Conservation (phyloP, 2,329 filamentous ascomycete species). For the Neopestalotiopsis sp. region DNA sequence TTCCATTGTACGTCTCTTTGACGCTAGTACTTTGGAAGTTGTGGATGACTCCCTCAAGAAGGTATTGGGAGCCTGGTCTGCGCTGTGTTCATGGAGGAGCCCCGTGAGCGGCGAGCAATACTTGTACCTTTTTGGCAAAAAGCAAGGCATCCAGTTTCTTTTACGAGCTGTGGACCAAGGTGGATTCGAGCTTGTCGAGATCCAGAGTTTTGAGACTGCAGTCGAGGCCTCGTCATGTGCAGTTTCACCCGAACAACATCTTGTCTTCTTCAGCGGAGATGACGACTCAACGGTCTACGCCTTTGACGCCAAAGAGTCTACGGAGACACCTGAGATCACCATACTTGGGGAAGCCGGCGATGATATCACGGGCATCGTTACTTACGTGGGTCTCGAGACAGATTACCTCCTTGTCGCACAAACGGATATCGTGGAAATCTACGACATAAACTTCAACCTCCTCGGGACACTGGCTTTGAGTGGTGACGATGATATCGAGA, state of each 20-base stretch:
- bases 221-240: conserved; percentile 51
- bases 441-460: conserved; percentile 40
- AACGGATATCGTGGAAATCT: conserved; percentile 44
- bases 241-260: conserved; percentile 39
- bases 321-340: conserved; percentile 39
- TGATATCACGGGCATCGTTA: conserved; percentile 47
- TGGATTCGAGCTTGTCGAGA: conserved; percentile 43
- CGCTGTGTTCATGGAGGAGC: conserved; percentile 51
- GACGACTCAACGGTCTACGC: conserved; percentile 43
- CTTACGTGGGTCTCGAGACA: conserved; percentile 41
- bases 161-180: conserved; percentile 33
- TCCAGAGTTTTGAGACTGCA: conserved; percentile 48
- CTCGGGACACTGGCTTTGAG: conserved; percentile 43
- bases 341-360: conserved; percentile 41
- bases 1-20: conserved; percentile 47
- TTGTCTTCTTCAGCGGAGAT: conserved; percentile 47
- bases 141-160: conserved; percentile 43
- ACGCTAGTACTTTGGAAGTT: conserved; percentile 27
- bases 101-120: conserved; percentile 45
- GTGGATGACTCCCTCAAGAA: conserved; percentile 32
- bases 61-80: conserved; percentile 52
- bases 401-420: conserved; percentile 50
- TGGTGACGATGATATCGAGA: conserved; percentile 47
- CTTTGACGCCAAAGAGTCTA: conserved; percentile 47
- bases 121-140: conserved; percentile 52